Evolutionary conservation across 2,329 filamentous ascomycete species (phyloP).

Genomic region (Coniochaeta ligniaria): DNA sequence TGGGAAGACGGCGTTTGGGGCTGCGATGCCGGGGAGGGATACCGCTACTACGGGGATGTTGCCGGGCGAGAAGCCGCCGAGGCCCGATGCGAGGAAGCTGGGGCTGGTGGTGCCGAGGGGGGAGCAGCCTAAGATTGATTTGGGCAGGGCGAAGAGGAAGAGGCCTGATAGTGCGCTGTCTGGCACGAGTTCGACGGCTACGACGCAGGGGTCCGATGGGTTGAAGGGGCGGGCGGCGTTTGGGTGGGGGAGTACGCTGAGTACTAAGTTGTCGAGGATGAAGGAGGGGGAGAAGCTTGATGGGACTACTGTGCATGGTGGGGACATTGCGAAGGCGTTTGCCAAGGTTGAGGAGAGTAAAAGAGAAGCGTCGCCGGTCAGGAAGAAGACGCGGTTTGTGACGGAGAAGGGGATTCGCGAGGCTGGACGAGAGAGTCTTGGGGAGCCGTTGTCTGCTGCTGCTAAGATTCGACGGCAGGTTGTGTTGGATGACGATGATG

Average conservation of each 20-base stretch:
- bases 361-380: constrained; percentile 35
- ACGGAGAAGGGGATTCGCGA: constrained; percentile 72
- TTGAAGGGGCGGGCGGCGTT: constrained; percentile 21
- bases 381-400: constrained; percentile 74
- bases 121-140: constrained; percentile 38
- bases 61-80: constrained; percentile 7
- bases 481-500: constrained; percentile 28
- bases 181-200: constrained; percentile 15
- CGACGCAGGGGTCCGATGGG: constrained; percentile 12
- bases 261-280: constrained; percentile 53
- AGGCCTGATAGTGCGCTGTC: constrained; percentile 42
- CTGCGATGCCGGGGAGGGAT: neutral
- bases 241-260: constrained; percentile 52
- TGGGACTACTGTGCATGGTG: constrained; percentile 3
- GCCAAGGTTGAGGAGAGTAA: constrained; percentile 5
- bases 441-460: constrained; percentile 29
- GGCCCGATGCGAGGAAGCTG: constrained; percentile 35
- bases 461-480: constrained; percentile 18
- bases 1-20: neutral
- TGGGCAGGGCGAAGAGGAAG: constrained; percentile 57
- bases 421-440: constrained; percentile 67
- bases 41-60: constrained; percentile 3
- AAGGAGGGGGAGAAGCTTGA: constrained; percentile 49
- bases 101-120: constrained; percentile 32
- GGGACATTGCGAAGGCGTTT: constrained; percentile 5